Evolutionary conservation across 495 filamentous ascomycete species (phyloP), one percentile per base, ranked within the genome.

Genomic region (Hyaloscypha finlandica): DNA sequence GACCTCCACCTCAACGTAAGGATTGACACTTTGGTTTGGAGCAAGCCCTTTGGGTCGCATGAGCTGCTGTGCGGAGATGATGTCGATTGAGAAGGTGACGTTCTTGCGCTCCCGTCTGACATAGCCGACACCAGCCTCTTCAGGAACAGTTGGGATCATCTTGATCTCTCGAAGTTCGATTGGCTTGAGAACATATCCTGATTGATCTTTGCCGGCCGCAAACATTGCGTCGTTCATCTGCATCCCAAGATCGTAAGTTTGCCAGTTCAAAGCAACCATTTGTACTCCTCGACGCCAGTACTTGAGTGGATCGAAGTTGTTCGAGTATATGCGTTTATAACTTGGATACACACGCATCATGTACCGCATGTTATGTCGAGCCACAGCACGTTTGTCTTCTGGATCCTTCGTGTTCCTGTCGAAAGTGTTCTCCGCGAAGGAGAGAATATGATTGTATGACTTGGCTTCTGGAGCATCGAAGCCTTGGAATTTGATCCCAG

Each of bases 221-320:
- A 98, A 99, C 95, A 99, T 99, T 68, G 95, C 95, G 62, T 94
- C 91, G 71, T 98, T 98, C 74, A 97, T 81, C 75, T 98, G 93
- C 88, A 96, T 93, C 19, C 92, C 90, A 33, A 93, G 83, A 71
- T 98, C 95, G 71, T 95, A 97, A 0, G 94, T 99, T 76, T 99
- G 95, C 95, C 95, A 99, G 76, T 99, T 99, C 68, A 97, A 82
- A 1, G 95, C 95, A 30, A 73, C 70, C 71, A 73, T 73, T 71
- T 93, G 90, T 11, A 97, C 95, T 35, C 95, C 95, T 60, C 91
- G 90, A 55, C 95, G 86, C 95, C 95, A 99, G 76, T 92, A 95
- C 64, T 88, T 86, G 63, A 93, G 83, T 0, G 95, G 95, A 72
- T 98, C 92, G 71, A 97, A 97, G 76, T 99, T 99, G 64, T 88